A percentile compares a stretch with the other conserved stretches of the same genome.
Evolutionary conservation across 148 eudicot species (phyloP).

Genomic region (Tetragonia tetragonoides): DNA sequence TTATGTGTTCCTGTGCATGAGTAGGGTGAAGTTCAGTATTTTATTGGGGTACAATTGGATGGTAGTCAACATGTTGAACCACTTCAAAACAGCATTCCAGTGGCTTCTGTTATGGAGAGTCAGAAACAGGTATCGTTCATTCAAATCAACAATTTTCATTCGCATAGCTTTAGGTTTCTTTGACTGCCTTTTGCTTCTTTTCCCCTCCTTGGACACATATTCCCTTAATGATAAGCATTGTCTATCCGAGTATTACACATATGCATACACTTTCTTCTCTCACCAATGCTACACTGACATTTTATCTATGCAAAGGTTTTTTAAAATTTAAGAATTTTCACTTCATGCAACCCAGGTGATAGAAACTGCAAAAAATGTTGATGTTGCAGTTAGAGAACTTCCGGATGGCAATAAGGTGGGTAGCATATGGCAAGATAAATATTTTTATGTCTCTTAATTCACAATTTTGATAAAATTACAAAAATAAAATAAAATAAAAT

Average conservation of each 20-base stretch:
- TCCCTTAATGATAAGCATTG: too few relatives aligned
- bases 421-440: background rate
- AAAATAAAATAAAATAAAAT: too few relatives aligned
- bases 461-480: background rate
- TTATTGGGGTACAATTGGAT: conserved; percentile 63
- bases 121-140: conserved; percentile 52
- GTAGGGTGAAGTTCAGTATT: conserved; percentile 84
- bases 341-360: conserved; percentile 53
- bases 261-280: background rate
- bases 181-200: background rate
- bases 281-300: background rate
- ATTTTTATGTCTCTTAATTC: background rate
- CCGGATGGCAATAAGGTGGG: conserved; percentile 97
- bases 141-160: background rate
- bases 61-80: conserved; percentile 94
- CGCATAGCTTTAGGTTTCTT: background rate
- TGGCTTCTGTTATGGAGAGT: conserved; percentile 63
- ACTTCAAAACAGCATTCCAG: conserved; percentile 78
- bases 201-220: too few relatives aligned
- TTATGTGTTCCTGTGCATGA: conserved; percentile 15
- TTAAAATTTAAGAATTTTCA: background rate
- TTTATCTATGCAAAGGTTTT: conserved; percentile 1
- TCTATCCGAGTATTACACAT: background rate
- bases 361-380: conserved; percentile 90
- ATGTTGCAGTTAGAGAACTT: conserved; percentile 88